Percentiles rank a stretch among this genome's conserved stretches.
phyloP scores from a whole-genome alignment of 345 rosid species.

The Hibiscus syriacus region DNA sequence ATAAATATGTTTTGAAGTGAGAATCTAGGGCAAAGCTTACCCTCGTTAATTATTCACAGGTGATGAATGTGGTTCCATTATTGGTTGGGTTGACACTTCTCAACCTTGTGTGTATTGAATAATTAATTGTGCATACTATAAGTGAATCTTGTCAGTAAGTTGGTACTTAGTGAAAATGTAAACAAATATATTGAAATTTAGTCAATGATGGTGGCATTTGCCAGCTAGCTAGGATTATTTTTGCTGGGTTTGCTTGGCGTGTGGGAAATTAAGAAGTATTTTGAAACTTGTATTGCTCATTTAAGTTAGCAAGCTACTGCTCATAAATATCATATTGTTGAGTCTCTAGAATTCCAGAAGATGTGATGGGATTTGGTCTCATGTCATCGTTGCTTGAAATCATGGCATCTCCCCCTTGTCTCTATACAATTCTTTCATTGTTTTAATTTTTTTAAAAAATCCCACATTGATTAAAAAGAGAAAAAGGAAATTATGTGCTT shows the following conservation, averaged over 20 bases:
- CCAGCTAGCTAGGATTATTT: constrained; percentile 23
- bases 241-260: constrained; percentile 58
- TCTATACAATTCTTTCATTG: too few species aligned
- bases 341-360: constrained; percentile 15
- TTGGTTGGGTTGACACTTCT: not conserved
- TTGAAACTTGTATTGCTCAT: not conserved
- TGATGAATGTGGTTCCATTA: not conserved
- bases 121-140: not conserved
- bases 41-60: not conserved
- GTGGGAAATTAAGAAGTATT: constrained; percentile 18
- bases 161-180: not conserved
- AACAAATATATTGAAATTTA: not conserved
- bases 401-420: not conserved
- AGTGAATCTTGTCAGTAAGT: not conserved
- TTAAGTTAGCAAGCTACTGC: not conserved
- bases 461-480: too few species aligned
- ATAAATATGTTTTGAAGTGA: too few species aligned
- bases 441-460: not conserved
- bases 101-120: not conserved
- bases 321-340: not conserved
- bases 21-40: not conserved
- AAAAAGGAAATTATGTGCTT: not conserved
- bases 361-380: constrained; percentile 42
- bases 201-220: constrained; percentile 29
- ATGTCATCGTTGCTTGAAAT: constrained; percentile 44